Percentiles rank a stretch among this genome's conserved stretches.
Conservation (phyloP, 2,329 filamentous ascomycete genomes). For the Emmonsiellopsis sp. region DNA sequence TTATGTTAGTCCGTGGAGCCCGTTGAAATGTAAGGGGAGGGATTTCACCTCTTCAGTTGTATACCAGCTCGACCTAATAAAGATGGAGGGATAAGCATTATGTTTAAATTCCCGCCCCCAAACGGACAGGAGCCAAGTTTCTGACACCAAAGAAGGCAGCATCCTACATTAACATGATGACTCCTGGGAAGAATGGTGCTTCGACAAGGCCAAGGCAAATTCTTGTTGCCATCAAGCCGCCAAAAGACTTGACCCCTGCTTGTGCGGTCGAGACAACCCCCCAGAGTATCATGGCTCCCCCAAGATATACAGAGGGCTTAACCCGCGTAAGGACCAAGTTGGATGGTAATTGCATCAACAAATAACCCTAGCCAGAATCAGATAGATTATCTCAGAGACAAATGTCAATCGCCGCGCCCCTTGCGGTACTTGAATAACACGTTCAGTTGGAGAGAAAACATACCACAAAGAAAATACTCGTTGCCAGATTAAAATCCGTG, state of each 20-base stretch:
- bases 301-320: slow-evolving; percentile 37
- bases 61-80: slow-evolving; percentile 56
- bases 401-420: no score
- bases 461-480: slow-evolving; percentile 45
- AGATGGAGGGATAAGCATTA: slow-evolving; percentile 32
- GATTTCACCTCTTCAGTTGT: slow-evolving; percentile 49
- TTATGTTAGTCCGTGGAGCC: no score
- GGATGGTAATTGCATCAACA: slow-evolving; percentile 1
- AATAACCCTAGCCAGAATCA: not conserved
- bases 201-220: slow-evolving; percentile 28
- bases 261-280: slow-evolving; percentile 20
- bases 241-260: slow-evolving; percentile 28
- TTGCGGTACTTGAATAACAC: no score
- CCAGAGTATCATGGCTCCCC: slow-evolving; percentile 22
- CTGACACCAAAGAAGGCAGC: no score
- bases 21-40: slow-evolving; percentile 34
- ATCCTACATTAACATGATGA: no score
- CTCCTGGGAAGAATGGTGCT: slow-evolving; percentile 48
- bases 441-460: slow-evolving; percentile 10
- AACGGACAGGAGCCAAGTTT: no score
- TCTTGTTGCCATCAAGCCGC: slow-evolving; percentile 28
- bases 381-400: no score
- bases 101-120: no score
- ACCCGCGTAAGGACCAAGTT: slow-evolving; percentile 24
- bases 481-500: slow-evolving; percentile 49